These are phyloP conservation scores for Fusarium guadeloupense DNA, from an alignment of 2,329 filamentous ascomycete genomes.

Conservation along the genomic window DNA sequence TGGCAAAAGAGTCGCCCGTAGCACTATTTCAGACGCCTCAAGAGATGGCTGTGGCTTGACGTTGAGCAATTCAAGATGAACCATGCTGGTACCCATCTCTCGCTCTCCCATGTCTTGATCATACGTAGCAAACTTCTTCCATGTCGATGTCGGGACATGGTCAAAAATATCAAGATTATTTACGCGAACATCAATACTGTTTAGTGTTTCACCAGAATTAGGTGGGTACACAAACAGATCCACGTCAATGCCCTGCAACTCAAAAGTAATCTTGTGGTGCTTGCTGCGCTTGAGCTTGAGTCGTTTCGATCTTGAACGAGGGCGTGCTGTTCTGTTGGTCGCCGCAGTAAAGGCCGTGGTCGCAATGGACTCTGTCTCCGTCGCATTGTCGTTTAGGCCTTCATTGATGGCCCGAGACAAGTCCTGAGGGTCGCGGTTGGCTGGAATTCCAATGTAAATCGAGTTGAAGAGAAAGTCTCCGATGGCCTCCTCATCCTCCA, in stretches of 20 bases:
- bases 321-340: constrained; percentile 58
- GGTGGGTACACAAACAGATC: constrained; percentile 85
- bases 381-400: constrained; percentile 83
- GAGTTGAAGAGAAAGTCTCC: constrained; percentile 98
- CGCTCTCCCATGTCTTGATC: constrained; percentile 87
- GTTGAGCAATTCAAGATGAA: constrained; percentile 86
- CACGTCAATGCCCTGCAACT: constrained; percentile 83
- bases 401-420: constrained; percentile 86
- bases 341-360: constrained; percentile 75
- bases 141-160: constrained; percentile 92
- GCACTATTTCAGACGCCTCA: constrained; percentile 87
- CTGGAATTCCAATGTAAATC: constrained; percentile 93
- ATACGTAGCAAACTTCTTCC: constrained; percentile 98
- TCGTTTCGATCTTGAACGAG: constrained; percentile 62
- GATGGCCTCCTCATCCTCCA: constrained; percentile 86
- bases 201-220: constrained; percentile 81
- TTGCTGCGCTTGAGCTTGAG: constrained; percentile 85
- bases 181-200: constrained; percentile 84
- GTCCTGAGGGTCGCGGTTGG: constrained; percentile 84
- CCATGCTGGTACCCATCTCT: constrained; percentile 87
- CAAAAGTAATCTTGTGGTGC: constrained; percentile 94
- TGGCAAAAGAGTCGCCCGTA: constrained; percentile 82
- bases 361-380: constrained; percentile 89
- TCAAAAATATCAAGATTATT: constrained; percentile 90
- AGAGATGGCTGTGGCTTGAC: constrained; percentile 86